Evolutionary conservation across 2,329 filamentous ascomycete species (phyloP).

Genomic region (Diplocarpon mali): DNA sequence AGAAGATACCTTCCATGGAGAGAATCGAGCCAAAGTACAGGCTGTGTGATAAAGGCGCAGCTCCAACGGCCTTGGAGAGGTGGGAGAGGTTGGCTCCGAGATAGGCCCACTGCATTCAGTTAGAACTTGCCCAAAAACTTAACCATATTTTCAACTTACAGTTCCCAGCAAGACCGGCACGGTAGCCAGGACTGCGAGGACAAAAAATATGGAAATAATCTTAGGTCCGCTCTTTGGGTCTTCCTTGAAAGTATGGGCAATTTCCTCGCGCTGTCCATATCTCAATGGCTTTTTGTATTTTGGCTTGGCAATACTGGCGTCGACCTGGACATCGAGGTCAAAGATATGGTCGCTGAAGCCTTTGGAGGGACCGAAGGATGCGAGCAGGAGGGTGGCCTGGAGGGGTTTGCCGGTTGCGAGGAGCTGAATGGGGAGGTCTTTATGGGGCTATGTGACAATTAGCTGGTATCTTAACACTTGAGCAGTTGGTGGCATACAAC

Average conservation of each 20-base stretch:
- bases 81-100: conserved; percentile 79
- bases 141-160: conserved; percentile 37
- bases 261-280: conserved; percentile 75
- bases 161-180: conserved; percentile 61
- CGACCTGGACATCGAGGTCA: conserved; percentile 54
- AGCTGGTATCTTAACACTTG: conserved; percentile 6
- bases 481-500: too few relatives aligned
- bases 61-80: conserved; percentile 59
- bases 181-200: conserved; percentile 58
- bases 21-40: conserved; percentile 82
- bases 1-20: conserved; percentile 83
- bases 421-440: conserved; percentile 80
- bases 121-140: conserved; percentile 13
- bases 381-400: conserved; percentile 72
- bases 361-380: conserved; percentile 67
- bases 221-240: conserved; percentile 73
- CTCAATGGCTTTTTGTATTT: conserved; percentile 59
- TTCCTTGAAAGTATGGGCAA: conserved; percentile 79
- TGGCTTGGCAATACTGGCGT: conserved; percentile 48
- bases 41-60: conserved; percentile 69
- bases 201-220: conserved; percentile 69
- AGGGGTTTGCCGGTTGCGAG: conserved; percentile 57
- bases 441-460: conserved; percentile 53
- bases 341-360: conserved; percentile 63
- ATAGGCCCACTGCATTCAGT: conserved; percentile 53